Evolutionary conservation across 108 stramenopile species (phyloP), one percentile per base, ranked within the genome.

Genomic region (Schizochytrium sp.): DNA sequence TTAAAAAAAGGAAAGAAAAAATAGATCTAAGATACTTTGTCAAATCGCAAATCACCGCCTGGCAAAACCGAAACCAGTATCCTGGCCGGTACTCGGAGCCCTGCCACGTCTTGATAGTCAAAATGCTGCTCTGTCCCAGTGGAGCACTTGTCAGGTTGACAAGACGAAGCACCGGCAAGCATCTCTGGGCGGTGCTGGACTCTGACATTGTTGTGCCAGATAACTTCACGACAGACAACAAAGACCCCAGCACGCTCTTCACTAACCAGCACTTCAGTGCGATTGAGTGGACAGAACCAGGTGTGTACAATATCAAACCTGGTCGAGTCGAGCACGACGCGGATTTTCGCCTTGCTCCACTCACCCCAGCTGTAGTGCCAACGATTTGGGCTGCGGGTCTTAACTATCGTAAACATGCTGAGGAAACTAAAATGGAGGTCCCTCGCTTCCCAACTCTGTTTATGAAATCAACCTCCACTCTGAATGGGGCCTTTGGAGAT

Each of bases 401-500:
- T 41, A 92, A 92, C 87, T 92, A 92, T 87, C 57, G 57, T 45
- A 46, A 88, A 28, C 91, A 92, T 57, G 89, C 89, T 3, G 46
- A 12, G 10, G 91, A 92, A 44, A 57, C 87, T 57, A 57, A 58
- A 15, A 90, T 89, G 87, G 61, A 57, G 58, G 46, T 40, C 3
- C 87, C 58, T 44, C 90, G 64, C 41, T 91, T 55, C 49, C 89
- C 92, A 3, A 88, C 89, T 2, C 42, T 92, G 46, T 92, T 92
- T 56, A 88, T 89, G 61, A 92, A 92, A 58, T 83, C 89, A 0
- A 45, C 89, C n/a, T 12, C 60, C 4, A 49, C 61, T 44, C 28
- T 91, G 38, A 56, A 73, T 19, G 92, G 92, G 3, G 89, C 91
- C 50, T 40, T 49, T 1, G 3, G 50, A 47, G 53, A 88, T 89